These are phyloP conservation scores for Geoglossum glabrum DNA, from an alignment of 495 filamentous ascomycete species.

Conservation along the genomic window DNA sequence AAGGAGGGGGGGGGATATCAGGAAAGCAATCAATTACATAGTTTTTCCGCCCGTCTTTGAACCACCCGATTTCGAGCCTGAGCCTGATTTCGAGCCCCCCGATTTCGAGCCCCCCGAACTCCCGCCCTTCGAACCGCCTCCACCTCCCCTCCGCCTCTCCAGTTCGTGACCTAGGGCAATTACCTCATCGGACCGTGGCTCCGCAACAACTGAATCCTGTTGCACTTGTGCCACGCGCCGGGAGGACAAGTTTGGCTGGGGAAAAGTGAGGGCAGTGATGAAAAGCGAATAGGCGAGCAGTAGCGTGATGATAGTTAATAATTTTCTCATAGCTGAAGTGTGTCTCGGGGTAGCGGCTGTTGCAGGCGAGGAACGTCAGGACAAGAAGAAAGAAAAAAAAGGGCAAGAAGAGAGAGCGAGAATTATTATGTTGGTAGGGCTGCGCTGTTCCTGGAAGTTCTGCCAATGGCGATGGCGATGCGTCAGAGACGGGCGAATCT, in stretches of 20 bases:
- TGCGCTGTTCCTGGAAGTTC: too few relatives aligned
- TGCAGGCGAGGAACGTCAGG: not conserved
- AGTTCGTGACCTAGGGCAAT: not conserved
- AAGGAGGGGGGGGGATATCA: not conserved
- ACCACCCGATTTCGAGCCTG: not conserved
- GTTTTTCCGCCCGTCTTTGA: not conserved
- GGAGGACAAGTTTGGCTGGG: not conserved
- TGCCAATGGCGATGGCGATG: too few relatives aligned
- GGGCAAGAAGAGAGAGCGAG: not conserved
- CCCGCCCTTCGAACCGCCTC: not conserved
- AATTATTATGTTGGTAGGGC: too few relatives aligned
- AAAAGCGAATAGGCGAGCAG: not conserved
- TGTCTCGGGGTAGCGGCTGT: too few relatives aligned
- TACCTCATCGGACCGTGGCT: not conserved
- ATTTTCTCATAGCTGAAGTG: too few relatives aligned
- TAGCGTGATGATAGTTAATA: not conserved
- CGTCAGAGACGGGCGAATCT: too few relatives aligned
- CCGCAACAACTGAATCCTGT: not conserved
- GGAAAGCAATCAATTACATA: not conserved
- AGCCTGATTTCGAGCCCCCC: not conserved
- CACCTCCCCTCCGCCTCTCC: not conserved
- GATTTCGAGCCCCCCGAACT: not conserved
- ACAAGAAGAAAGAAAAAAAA: not conserved
- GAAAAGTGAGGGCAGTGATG: not conserved
- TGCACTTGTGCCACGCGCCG: not conserved